These are phyloP conservation scores for Dimargaris cristalligena DNA, from an alignment of 192 early-diverging fungal species.

Conservation along the genomic window DNA sequence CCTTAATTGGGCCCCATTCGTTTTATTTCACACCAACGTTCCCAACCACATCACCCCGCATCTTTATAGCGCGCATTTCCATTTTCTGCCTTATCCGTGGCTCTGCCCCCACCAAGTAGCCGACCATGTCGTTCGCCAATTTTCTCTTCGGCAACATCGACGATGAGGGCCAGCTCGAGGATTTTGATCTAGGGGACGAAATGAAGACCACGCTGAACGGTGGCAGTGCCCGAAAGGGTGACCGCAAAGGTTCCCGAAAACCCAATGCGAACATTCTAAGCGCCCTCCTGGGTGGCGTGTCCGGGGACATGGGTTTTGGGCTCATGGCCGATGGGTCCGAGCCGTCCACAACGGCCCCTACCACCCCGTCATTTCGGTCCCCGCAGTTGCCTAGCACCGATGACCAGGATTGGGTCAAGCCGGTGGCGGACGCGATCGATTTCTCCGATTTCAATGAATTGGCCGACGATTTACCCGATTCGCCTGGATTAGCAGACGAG, in stretches of 20 bases:
- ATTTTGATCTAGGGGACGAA: slow-evolving; percentile 35
- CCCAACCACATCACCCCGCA: no score
- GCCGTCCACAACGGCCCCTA: neutral
- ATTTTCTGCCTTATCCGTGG: no score
- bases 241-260: no score
- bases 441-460: slow-evolving; percentile 71
- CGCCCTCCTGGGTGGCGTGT: no score
- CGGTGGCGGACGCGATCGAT: slow-evolving; percentile 57
- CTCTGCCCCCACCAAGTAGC: neutral
- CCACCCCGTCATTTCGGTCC: neutral
- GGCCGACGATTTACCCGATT: slow-evolving; percentile 60
- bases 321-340: no score
- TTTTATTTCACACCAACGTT: no score
- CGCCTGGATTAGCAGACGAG: slow-evolving; percentile 25
- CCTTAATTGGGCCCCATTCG: no score
- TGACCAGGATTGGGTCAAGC: slow-evolving; percentile 29
- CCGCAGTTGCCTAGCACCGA: slow-evolving; percentile 11
- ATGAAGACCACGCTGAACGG: slow-evolving; percentile 24
- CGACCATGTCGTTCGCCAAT: slow-evolving; percentile 43
- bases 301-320: no score
- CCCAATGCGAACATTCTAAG: no score
- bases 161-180: slow-evolving; percentile 61
- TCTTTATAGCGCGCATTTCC: no score
- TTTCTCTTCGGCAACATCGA: slow-evolving; percentile 87
- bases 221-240: no score